These are phyloP conservation scores for Termitomyces sp. DNA, from an alignment of 768 basidiomycete genomes.

Conservation along the genomic window DNA sequence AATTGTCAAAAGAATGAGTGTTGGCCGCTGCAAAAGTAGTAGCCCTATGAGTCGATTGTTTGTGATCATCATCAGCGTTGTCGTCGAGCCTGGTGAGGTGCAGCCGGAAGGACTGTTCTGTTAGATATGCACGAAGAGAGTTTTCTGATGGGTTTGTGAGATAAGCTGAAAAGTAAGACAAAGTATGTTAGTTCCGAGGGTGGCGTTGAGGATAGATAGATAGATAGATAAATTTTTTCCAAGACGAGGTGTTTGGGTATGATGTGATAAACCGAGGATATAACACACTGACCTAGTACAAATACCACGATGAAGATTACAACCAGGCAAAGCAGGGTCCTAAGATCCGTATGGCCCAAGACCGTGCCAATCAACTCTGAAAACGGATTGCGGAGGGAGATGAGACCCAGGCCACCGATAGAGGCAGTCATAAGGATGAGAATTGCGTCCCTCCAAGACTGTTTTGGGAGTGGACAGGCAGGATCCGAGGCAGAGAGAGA, in stretches of 20 bases:
- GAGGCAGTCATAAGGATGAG: conserved; percentile 65
- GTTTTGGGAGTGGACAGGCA: conserved; percentile 28
- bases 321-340: conserved; percentile 67
- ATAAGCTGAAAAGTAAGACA: conserved; percentile 57
- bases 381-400: conserved; percentile 56
- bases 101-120: conserved; percentile 95
- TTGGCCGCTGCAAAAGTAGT: conserved; percentile 26
- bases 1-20: conserved; percentile 31
- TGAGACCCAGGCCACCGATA: conserved; percentile 57
- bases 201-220: conserved; percentile 5
- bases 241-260: not conserved
- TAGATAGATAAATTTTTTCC: not conserved
- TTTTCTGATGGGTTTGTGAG: conserved; percentile 93
- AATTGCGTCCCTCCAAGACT: conserved; percentile 43
- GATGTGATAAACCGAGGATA: not conserved
- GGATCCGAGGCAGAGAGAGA: conserved; percentile 34
- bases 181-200: conserved; percentile 14
- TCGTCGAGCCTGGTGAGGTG: conserved; percentile 87
- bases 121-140: conserved; percentile 92
- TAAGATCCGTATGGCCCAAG: conserved; percentile 58
- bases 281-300: conserved; percentile 59
- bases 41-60: conserved; percentile 26
- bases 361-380: conserved; percentile 48
- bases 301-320: conserved; percentile 67
- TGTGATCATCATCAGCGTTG: conserved; percentile 50